phyloP scores from a whole-genome alignment of 129 eudicot species.

The Erigeron canadensis region DNA sequence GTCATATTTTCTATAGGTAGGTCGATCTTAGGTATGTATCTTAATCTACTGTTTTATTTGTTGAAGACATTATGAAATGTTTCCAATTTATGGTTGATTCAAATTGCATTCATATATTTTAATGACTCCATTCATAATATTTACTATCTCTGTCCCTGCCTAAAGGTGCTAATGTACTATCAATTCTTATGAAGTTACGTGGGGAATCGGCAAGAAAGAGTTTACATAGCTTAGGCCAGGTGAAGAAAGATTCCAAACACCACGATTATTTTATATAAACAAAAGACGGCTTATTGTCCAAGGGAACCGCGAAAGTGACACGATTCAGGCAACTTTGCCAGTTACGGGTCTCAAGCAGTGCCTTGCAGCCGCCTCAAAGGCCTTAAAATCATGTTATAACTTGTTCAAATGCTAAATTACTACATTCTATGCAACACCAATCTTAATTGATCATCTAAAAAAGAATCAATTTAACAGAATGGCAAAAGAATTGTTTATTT shows the following conservation, averaged over 20 bases:
- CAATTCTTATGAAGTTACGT: not conserved
- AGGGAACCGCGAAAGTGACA: not conserved
- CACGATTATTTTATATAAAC: not conserved
- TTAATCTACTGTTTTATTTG: too few relatives aligned
- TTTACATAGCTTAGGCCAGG: not conserved
- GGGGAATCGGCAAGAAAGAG: too few relatives aligned
- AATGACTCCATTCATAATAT: too few relatives aligned
- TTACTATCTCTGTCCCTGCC: too few relatives aligned
- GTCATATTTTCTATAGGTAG: too few relatives aligned
- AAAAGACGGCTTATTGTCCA: too few relatives aligned
- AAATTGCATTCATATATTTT: too few relatives aligned
- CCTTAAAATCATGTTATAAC: not conserved
- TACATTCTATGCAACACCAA: slow-evolving; percentile 20
- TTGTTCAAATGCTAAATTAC: slow-evolving; percentile 14
- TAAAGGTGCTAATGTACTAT: not conserved
- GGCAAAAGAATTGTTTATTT: slow-evolving; percentile 15
- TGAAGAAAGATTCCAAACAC: not conserved
- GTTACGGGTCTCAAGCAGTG: not conserved
- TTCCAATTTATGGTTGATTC: too few relatives aligned
- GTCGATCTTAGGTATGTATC: too few relatives aligned
- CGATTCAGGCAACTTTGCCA: slow-evolving; percentile 8
- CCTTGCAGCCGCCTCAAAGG: not conserved
- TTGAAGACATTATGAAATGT: too few relatives aligned
- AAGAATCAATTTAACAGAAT: not conserved
- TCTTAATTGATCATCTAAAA: slow-evolving; percentile 20